Conservation (phyloP, 805 yeast genomes). For the Candida succiphila region DNA sequence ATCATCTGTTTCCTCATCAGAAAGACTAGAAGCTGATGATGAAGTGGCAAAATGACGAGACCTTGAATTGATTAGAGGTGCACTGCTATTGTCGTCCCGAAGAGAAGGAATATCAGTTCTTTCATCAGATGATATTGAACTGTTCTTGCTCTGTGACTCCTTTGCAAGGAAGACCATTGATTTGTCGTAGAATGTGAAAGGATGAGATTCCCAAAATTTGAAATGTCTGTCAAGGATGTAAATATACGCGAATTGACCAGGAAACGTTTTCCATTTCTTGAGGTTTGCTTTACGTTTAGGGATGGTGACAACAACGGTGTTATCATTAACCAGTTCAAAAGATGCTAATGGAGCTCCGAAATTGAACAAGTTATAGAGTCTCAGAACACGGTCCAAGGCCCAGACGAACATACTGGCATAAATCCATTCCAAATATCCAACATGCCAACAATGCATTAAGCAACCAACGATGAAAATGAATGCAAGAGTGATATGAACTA, state of each 20-base stretch:
- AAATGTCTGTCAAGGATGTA: conserved; percentile 27
- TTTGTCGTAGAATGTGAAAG: conserved; percentile 36
- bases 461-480: conserved; percentile 35
- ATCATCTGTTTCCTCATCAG: conserved; percentile 4
- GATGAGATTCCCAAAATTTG: conserved; percentile 55
- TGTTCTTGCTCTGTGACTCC: conserved; percentile 9
- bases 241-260: conserved; percentile 52
- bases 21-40: no score
- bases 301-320: conserved; percentile 17
- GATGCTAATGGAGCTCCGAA: conserved; percentile 16
- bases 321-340: conserved; percentile 9
- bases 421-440: conserved; percentile 33
- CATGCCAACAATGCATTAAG: conserved; percentile 30
- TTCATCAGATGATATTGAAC: not conserved
- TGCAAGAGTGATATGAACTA: conserved; percentile 35
- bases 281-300: conserved; percentile 25
- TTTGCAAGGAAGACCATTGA: conserved; percentile 2
- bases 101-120: no score
- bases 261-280: conserved; percentile 31
- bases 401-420: conserved; percentile 28
- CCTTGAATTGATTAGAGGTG: no score
- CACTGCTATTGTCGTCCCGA: no score
- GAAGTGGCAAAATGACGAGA: no score
- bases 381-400: conserved; percentile 28
- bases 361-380: conserved; percentile 23